Evolutionary conservation across 208 protist species (phyloP).

Genomic region (Acanthamoeba lenticulata): DNA sequence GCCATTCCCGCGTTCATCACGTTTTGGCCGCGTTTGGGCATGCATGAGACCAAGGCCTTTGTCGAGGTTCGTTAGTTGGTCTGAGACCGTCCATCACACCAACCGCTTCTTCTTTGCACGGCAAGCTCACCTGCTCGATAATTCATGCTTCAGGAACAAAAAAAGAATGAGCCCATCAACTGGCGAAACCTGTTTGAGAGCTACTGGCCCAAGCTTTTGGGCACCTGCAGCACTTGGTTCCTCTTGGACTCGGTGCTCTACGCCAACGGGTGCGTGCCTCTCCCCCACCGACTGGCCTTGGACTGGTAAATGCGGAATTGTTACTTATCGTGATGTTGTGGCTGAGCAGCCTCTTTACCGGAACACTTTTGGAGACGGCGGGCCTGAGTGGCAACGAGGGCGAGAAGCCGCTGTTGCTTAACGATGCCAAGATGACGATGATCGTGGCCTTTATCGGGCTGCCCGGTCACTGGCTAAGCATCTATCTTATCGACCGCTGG

Average conservation of each 20-base stretch:
- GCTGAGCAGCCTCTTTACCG: not conserved
- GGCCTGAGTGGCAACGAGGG: slow-evolving; percentile 20
- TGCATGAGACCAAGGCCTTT: slow-evolving; percentile 30
- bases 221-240: slow-evolving; percentile 85
- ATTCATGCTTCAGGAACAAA: not conserved
- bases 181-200: not conserved
- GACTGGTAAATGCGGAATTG: not conserved
- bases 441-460: slow-evolving; percentile 71
- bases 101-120: not conserved
- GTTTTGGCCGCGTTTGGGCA: slow-evolving; percentile 39
- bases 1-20: slow-evolving; percentile 22
- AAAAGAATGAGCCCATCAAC: slow-evolving; percentile 22
- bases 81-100: too few relatives aligned
- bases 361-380: slow-evolving; percentile 32
- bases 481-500: slow-evolving; percentile 75
- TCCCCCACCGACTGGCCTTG: not conserved
- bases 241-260: slow-evolving; percentile 87
- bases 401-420: slow-evolving; percentile 33
- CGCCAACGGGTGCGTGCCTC: slow-evolving; percentile 76
- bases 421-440: slow-evolving; percentile 26
- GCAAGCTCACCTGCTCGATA: not conserved
- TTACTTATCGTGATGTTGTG: not conserved
- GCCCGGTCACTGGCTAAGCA: slow-evolving; percentile 79
- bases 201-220: slow-evolving; percentile 73
- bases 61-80: not conserved